Evolutionary conservation across 169 alveolate species (phyloP).

Genomic region (Cryptosporidium canis): DNA sequence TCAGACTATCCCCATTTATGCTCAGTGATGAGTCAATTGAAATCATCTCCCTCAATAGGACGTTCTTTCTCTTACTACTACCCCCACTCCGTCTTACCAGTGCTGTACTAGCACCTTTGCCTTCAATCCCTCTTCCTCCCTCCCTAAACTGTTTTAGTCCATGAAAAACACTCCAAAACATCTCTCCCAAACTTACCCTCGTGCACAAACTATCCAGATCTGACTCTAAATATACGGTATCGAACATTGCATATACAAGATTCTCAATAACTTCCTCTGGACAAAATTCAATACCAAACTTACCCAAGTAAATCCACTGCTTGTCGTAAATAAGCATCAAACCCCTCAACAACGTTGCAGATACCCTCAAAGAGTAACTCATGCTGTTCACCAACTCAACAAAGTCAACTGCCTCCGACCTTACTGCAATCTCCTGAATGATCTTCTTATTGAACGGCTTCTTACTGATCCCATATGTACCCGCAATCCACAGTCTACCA

Average conservation of each 20-base stretch:
- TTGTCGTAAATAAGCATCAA: conserved; percentile 30
- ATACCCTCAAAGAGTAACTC: conserved; percentile 39
- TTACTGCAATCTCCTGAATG: conserved; percentile 26
- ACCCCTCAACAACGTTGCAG: conserved; percentile 50
- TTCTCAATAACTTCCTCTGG: neutral
- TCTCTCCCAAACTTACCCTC: conserved; percentile 15
- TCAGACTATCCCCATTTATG: neutral
- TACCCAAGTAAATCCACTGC: conserved; percentile 60
- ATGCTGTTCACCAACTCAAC: conserved; percentile 23
- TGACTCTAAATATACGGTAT: neutral
- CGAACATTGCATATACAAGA: neutral
- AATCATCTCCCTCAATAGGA: neutral
- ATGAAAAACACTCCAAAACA: neutral
- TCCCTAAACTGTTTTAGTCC: conserved; percentile 39
- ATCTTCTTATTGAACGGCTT: conserved; percentile 46
- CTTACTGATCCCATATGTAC: conserved; percentile 48
- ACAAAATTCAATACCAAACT: neutral
- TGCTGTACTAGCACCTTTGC: neutral
- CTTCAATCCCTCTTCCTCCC: neutral
- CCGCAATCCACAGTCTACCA: conserved; percentile 63
- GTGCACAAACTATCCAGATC: conserved; percentile 9
- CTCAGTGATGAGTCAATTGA: conserved; percentile 39
- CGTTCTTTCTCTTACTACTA: neutral
- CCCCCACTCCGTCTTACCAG: conserved; percentile 4
- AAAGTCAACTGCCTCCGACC: conserved; percentile 6